Conservation (phyloP, 352 stramenopile species). For the Globisporangium canariense region DNA sequence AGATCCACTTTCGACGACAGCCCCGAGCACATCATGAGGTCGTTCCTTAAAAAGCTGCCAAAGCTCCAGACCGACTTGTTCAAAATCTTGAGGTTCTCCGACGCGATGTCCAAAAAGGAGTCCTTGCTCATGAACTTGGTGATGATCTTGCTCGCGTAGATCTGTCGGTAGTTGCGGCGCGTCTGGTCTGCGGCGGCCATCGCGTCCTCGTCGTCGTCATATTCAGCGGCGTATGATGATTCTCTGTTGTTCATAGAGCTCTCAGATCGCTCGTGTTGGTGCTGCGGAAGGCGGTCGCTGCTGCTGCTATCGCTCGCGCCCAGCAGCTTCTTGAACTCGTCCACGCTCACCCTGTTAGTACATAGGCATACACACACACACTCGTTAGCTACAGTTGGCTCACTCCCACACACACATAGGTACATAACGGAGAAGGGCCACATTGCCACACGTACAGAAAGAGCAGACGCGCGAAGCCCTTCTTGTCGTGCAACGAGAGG, state of each 20-base stretch:
- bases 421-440: not conserved
- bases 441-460: constrained; percentile 49
- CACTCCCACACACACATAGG: not conserved
- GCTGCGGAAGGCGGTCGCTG: constrained; percentile 4
- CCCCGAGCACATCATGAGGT: constrained; percentile 72
- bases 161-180: constrained; percentile 34
- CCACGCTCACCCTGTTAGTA: constrained; percentile 59
- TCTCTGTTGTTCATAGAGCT: constrained; percentile 7
- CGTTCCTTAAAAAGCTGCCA: constrained; percentile 64
- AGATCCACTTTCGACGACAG: constrained; percentile 73
- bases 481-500: constrained; percentile 58
- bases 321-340: constrained; percentile 85
- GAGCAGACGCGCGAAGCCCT: constrained; percentile 70
- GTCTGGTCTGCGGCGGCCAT: constrained; percentile 20
- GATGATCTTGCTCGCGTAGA: constrained; percentile 87
- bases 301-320: constrained; percentile 7
- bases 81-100: constrained; percentile 67
- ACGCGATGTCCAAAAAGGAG: constrained; percentile 79
- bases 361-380: not conserved
- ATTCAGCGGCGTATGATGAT: constrained; percentile 7
- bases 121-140: constrained; percentile 83
- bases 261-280: constrained; percentile 3
- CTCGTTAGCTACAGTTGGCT: not conserved
- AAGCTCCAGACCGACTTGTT: constrained; percentile 84
- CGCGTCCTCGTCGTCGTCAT: constrained; percentile 17